Evolutionary conservation across 148 eudicot genomes (phyloP).

Genomic region (Fagopyrum esculentum): DNA sequence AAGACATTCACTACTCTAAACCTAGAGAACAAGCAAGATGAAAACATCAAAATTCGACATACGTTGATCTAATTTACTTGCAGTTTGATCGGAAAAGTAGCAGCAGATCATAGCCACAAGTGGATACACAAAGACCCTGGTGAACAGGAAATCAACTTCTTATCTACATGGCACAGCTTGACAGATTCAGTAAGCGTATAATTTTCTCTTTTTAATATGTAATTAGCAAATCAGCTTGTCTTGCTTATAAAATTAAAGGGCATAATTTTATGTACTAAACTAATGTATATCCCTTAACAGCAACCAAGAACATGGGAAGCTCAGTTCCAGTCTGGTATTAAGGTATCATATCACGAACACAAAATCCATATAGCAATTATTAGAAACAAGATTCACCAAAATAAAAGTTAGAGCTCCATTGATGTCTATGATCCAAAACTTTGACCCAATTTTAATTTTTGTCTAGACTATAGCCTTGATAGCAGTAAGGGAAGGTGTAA

Average conservation of each 20-base stretch:
- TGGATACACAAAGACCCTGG: constrained; percentile 90
- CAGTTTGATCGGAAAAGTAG: constrained; percentile 96
- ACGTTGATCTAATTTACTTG: constrained; percentile 8
- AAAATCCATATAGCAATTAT: too few relatives aligned
- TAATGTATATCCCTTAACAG: constrained; percentile 25
- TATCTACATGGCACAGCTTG: constrained; percentile 93
- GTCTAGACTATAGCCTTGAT: constrained; percentile 94
- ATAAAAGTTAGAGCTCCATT: background rate
- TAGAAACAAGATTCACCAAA: background rate
- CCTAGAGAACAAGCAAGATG: background rate
- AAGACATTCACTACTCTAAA: background rate
- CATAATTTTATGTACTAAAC: background rate
- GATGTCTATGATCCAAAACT: background rate
- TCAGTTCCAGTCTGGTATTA: constrained; percentile 95
- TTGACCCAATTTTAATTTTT: background rate
- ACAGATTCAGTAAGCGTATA: constrained; percentile 63
- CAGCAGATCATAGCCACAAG: constrained; percentile 92
- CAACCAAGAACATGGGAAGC: constrained; percentile 99
- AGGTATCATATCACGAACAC: constrained; percentile 34
- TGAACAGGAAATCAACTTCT: constrained; percentile 90
- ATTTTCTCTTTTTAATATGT: background rate
- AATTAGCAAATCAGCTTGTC: background rate
- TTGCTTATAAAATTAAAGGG: background rate
- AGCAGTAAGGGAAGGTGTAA: constrained; percentile 95
- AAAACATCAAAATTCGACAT: background rate